These are phyloP conservation scores for Kwoniella heveanensis DNA, from an alignment of 768 basidiomycete genomes.

Conservation along the genomic window DNA sequence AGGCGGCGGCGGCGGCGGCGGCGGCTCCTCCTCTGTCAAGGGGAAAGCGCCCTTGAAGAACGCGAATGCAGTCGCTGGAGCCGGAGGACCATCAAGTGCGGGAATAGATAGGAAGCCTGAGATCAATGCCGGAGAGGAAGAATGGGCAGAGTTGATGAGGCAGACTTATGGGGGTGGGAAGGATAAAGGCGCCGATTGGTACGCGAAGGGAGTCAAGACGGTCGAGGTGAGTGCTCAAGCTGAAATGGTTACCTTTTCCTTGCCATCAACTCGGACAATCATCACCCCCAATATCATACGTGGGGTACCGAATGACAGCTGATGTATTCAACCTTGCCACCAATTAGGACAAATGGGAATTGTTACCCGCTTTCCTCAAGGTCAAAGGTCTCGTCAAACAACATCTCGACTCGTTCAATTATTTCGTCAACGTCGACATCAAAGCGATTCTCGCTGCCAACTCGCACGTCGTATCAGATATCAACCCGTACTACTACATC, in stretches of 20 bases:
- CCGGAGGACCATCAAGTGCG: too few relatives aligned
- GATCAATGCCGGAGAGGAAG: conserved; percentile 51
- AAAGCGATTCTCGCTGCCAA: conserved; percentile 71
- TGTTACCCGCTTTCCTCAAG: conserved; percentile 92
- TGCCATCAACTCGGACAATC: too few relatives aligned
- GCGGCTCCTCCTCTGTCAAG: conserved; percentile 12
- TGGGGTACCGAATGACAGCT: too few relatives aligned
- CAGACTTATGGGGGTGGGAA: conserved; percentile 48
- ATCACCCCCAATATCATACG: too few relatives aligned
- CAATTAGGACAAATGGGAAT: conserved; percentile 92
- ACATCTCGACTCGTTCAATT: conserved; percentile 98
- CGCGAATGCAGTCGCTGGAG: background rate
- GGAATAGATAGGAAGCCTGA: conserved; percentile 32
- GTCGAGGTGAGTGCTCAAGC: conserved; percentile 73
- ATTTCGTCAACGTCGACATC: conserved; percentile 95
- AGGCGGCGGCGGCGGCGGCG: background rate
- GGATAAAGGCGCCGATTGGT: conserved; percentile 65
- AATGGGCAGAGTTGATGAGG: conserved; percentile 54
- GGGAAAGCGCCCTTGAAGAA: conserved; percentile 24
- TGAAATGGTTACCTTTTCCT: too few relatives aligned
- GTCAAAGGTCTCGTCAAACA: conserved; percentile 99
- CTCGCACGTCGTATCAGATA: conserved; percentile 76
- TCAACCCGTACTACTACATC: conserved; percentile 90
- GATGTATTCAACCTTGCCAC: background rate
- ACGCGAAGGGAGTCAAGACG: conserved; percentile 86